These are phyloP conservation scores for Fallopia convolvulus DNA, from an alignment of 148 eudicot species.

Conservation along the genomic window DNA sequence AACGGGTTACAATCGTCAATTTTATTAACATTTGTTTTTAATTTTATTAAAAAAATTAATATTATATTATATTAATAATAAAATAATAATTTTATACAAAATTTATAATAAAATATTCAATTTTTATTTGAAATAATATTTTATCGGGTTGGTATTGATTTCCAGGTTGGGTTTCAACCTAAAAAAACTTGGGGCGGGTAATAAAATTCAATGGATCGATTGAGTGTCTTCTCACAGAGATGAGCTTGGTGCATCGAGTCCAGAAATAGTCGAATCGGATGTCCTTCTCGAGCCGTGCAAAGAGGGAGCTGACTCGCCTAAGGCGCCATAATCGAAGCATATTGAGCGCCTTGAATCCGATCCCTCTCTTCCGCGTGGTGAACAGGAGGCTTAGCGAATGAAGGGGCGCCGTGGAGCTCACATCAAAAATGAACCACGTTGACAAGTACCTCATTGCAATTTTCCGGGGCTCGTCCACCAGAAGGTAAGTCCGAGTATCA, in stretches of 20 bases:
- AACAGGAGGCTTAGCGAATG: constrained; percentile 43
- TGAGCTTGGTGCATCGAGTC: constrained; percentile 71
- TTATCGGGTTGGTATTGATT: too few species aligned
- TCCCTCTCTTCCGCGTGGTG: constrained; percentile 13
- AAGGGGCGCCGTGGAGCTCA: constrained; percentile 80
- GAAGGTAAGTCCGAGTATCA: constrained; percentile 56
- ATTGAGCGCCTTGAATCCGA: constrained; percentile 11
- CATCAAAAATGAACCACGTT: constrained; percentile 83
- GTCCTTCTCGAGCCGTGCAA: constrained; percentile 93
- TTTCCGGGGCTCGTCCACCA: constrained; percentile 41
- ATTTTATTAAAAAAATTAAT: too few species aligned
- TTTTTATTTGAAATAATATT: too few species aligned
- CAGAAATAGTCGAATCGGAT: constrained; percentile 84
- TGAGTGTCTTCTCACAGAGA: constrained; percentile 26
- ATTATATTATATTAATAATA: too few species aligned
- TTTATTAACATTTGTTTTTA: too few species aligned
- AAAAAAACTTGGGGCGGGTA: too few species aligned
- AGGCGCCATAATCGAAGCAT: constrained; percentile 71
- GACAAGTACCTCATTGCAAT: constrained; percentile 49
- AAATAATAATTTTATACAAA: too few species aligned
- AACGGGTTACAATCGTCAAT: too few species aligned
- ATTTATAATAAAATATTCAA: too few species aligned
- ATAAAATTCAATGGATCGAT: too few species aligned
- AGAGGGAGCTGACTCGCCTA: constrained; percentile 59
- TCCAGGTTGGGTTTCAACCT: too few species aligned